phyloP scores from a whole-genome alignment of 768 basidiomycete species.

The Termitomyces sp. region DNA sequence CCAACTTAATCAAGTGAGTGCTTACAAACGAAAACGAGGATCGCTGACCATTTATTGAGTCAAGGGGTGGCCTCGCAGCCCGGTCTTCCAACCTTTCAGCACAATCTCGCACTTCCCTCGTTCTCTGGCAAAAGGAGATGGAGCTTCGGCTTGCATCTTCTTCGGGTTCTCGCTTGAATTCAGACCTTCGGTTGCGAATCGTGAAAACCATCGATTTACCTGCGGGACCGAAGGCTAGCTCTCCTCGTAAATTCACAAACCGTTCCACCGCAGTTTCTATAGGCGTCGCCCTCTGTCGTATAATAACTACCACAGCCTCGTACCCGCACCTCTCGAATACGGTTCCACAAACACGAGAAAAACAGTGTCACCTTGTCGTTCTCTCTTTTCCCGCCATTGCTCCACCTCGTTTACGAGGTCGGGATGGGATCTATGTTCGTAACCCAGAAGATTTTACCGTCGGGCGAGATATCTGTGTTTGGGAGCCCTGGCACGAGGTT shows the following conservation, averaged over 20 bases:
- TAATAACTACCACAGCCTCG: constrained; percentile 19
- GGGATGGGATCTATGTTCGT: constrained; percentile 22
- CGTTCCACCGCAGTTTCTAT: constrained; percentile 21
- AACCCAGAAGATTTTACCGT: constrained; percentile 34
- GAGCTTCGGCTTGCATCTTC: constrained; percentile 28
- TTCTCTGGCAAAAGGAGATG: constrained; percentile 52
- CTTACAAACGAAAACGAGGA: not conserved
- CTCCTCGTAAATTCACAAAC: constrained; percentile 24
- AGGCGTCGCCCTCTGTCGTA: constrained; percentile 41
- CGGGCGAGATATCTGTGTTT: constrained; percentile 40
- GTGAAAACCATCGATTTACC: constrained; percentile 37
- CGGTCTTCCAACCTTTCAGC: constrained; percentile 41
- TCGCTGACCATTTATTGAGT: not conserved
- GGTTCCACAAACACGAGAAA: constrained; percentile 9
- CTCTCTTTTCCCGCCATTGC: constrained; percentile 31
- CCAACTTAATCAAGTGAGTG: constrained; percentile 47
- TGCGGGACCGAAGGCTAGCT: constrained; percentile 18
- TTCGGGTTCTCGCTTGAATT: constrained; percentile 23
- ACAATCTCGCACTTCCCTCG: constrained; percentile 39
- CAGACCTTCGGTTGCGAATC: constrained; percentile 44
- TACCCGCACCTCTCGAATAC: constrained; percentile 16
- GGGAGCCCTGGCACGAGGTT: constrained; percentile 50
- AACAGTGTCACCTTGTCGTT: constrained; percentile 27
- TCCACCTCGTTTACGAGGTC: constrained; percentile 14
- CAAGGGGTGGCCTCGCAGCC: constrained; percentile 58